Conservation (phyloP, 2,329 filamentous ascomycete genomes). For the Ceratocystis ficicola region DNA sequence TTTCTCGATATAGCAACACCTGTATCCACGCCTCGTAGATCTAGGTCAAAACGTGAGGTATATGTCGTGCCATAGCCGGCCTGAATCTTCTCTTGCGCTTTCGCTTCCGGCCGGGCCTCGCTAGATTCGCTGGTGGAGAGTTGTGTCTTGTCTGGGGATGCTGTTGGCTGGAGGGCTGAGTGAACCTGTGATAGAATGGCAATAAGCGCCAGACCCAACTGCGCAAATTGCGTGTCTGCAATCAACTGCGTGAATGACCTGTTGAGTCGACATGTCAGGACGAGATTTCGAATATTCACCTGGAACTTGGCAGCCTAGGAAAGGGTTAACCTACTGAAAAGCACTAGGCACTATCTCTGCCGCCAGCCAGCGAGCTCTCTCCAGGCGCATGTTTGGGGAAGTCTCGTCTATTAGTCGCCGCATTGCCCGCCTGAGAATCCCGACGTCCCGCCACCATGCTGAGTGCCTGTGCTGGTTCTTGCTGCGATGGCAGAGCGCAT, state of each 20-base stretch:
- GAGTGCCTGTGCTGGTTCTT: conserved; percentile 76
- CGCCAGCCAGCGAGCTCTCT: conserved; percentile 27
- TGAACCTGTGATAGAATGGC: conserved; percentile 48
- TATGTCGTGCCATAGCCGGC: too few relatives aligned
- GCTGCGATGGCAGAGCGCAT: conserved; percentile 69
- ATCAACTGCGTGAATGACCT: conserved; percentile 57
- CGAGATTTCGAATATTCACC: not conserved
- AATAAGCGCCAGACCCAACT: conserved; percentile 57
- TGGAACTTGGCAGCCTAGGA: not conserved
- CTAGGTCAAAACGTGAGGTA: not conserved
- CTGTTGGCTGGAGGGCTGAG: conserved; percentile 2
- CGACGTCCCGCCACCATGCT: conserved; percentile 69
- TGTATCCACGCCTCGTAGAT: not conserved
- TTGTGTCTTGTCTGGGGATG: not conserved
- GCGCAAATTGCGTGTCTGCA: conserved; percentile 60
- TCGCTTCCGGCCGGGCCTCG: not conserved
- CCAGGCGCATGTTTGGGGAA: conserved; percentile 20
- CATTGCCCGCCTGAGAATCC: conserved; percentile 56
- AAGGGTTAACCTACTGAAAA: conserved; percentile 29
- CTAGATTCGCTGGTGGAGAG: not conserved
- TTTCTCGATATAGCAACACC: conserved; percentile 2
- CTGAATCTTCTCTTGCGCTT: not conserved
- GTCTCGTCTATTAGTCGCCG: conserved; percentile 37
- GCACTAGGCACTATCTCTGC: conserved; percentile 29
- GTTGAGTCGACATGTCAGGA: conserved; percentile 12